These are phyloP conservation scores for Aspergillus egyptiacus DNA, from an alignment of 495 filamentous ascomycete species.

Conservation along the genomic window DNA sequence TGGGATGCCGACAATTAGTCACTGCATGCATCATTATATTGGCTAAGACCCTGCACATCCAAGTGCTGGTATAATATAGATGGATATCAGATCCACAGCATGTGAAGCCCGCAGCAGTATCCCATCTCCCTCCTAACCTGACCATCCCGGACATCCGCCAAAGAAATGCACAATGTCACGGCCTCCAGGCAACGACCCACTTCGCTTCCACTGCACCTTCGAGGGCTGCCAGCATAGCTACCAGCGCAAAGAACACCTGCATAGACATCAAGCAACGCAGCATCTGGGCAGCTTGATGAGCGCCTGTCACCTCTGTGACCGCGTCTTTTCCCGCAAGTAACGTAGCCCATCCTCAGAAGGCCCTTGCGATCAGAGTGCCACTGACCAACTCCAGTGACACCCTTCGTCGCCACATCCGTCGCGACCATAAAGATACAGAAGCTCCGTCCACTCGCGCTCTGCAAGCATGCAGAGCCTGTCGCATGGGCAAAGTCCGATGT, in stretches of 20 bases:
- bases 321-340: constrained; percentile 9
- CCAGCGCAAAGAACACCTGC: constrained; percentile 8
- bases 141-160: no score
- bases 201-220: not conserved
- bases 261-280: constrained; percentile 8
- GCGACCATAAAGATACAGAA: constrained; percentile 5
- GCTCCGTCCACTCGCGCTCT: not conserved
- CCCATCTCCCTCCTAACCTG: no score
- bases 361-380: no score
- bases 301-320: constrained; percentile 7
- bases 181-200: not conserved
- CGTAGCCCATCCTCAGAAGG: not conserved
- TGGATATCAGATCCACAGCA: no score
- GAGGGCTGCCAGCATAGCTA: constrained; percentile 1
- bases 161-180: no score
- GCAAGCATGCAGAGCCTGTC: constrained; percentile 8
- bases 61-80: no score
- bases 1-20: no score
- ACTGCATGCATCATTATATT: no score
- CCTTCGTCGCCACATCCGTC: constrained; percentile 12
- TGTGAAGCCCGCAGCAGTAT: no score
- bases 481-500: constrained; percentile 11
- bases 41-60: no score
- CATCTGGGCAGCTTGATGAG: constrained; percentile 1
- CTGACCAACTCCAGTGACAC: constrained; percentile 1